Base-by-base conservation (phyloP, 2,329 filamentous ascomycete genomes). In the Cladobotryum protrusum region DNA sequence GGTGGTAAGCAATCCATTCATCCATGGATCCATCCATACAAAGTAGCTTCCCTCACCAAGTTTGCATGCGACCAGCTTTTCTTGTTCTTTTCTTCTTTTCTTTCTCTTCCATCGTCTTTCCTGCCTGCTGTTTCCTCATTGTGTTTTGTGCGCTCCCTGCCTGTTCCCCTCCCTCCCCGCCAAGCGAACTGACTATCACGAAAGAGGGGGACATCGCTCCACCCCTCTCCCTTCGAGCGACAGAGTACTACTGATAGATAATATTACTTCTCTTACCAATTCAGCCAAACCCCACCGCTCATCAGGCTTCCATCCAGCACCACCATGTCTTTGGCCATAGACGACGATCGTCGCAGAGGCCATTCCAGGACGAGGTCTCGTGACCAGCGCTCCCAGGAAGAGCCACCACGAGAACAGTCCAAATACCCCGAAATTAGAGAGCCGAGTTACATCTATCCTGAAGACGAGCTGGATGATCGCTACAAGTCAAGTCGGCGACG, bases 321-420 rank as follows among this genome's bases (percentile, higher is more conserved):
- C 47, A 58, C 52, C 59, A 81, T 81, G 77, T 79, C 78, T 57
- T 68, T 79, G 41, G 67, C 70, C 49, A 72, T 77, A 47, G 73
- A 75, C 52, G 71, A 73, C 49, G 62, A 62, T 51, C 63, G 66
- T 44, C 69, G 70, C 42, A 71, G 72, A 48, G 72, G 67, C 44
- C 75, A 75, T 47, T 75, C 76, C 46, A 69, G 71, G 47, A 80
- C 77, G 67, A 43, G 68, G 63, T 60, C 72, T 66, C 62, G 66
- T 53, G 64, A 66, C 50, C 60, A 62, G 29, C 66, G 66, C 42
- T 54, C 62, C n/a, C 61, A 54, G 43, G 62, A 64, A 34, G 61
- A 66, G 12, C 52, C 57, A 6, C 61, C 63, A 49, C 61, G 62
- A 46, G 63, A 64, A 19, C 59, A 61, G 19, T 54, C 59, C 37